Percentiles rank a stretch among this genome's conserved stretches.
Conservation (phyloP, 305 asterid genomes). For the Fraxinus floribunda region DNA sequence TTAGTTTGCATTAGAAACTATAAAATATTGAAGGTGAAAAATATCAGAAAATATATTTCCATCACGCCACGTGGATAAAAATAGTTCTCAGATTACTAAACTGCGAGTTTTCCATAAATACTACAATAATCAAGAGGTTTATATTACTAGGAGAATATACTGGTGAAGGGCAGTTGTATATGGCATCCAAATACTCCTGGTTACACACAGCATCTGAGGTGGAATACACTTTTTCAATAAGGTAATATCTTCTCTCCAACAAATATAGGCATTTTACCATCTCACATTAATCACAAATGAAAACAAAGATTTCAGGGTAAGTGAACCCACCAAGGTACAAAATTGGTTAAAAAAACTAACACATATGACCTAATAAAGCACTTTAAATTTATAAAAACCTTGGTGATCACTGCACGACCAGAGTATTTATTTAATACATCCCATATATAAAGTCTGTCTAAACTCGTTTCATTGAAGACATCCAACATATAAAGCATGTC, state of each 20-base stretch:
- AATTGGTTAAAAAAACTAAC: not conserved
- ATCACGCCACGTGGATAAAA: not conserved
- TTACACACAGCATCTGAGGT: not conserved
- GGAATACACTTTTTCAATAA: not conserved
- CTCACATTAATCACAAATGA: not conserved
- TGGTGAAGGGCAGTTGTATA: not conserved
- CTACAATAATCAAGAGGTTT: not conserved
- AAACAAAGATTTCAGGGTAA: not conserved
- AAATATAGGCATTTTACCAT: not conserved
- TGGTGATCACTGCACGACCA: not conserved
- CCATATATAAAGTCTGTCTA: not conserved
- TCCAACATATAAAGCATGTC: not conserved
- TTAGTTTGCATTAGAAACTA: conserved; percentile 1
- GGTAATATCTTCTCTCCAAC: not conserved
- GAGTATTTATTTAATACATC: not conserved
- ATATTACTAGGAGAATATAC: not conserved
- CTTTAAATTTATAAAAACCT: not conserved
- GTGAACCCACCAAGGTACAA: not conserved
- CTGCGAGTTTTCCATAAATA: not conserved
- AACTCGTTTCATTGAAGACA: not conserved
- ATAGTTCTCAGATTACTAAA: not conserved
- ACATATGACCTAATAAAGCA: not conserved
- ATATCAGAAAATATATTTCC: not conserved
- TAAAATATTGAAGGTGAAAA: not conserved
- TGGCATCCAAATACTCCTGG: not conserved